Evolutionary conservation across 2,329 filamentous ascomycete genomes (phyloP), one percentile per base, ranked within the genome.

Genomic region (Endothia cerciana): DNA sequence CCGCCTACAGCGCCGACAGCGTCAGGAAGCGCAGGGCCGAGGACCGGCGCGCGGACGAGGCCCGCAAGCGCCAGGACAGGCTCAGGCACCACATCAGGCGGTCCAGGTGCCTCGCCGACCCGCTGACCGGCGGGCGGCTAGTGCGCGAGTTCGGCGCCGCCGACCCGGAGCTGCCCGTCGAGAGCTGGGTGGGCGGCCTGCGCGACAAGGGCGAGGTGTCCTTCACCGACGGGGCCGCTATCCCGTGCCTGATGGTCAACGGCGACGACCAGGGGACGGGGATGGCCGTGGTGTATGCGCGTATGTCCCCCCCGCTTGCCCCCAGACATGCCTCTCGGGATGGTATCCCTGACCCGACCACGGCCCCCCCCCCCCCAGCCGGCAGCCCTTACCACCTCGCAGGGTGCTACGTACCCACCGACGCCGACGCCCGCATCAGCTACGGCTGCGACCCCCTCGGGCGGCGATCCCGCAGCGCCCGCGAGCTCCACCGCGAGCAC

Each of bases 1-100:
- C 83, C 0, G 77, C 81, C 25, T 90, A 87, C 77, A 86, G 87
- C 10, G 77, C 81, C 22, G 80, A 85, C 59, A 82, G 82, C 8
- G 84, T 90, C 64, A 89, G 86, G 75, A 81, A 65, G 62, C 64
- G 57, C 19, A 67, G 49, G 57, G 68, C 79, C 3, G 78, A 84
- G 40, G 78, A 83, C 43, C 74, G 79, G 63, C 75, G 75, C 28
- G 74, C 74, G 5, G 72, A 72, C 30, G 33, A 51, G 36, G 53
- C 63, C 25, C 58, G 56, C 30, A 69, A 65, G 58, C 65, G 62
- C 13, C 62, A 57, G n/a, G 63, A 65, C 19, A 33, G 33, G 30
- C 36, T 58, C 51, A 64, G 62, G 58, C n/a, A 33, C 25, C 49
- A 51, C 38, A 40, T 84, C 57, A 76, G 70, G 66, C 79, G 80